Evolutionary conservation across 169 alveolate species (phyloP).

Genomic region (Plasmodium coatneyi): DNA sequence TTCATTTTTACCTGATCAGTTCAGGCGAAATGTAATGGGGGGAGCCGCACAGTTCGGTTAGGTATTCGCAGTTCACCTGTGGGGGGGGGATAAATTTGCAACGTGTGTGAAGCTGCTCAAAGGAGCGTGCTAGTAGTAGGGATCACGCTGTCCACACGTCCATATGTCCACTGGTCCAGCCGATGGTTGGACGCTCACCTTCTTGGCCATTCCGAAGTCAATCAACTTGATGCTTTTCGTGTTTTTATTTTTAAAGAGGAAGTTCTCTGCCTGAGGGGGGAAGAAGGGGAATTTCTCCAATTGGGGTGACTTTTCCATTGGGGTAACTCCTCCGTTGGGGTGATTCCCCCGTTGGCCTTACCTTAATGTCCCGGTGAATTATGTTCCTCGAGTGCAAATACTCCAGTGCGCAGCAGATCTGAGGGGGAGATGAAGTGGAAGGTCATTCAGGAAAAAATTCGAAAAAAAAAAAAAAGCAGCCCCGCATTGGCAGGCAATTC

Average conservation of each 20-base stretch:
- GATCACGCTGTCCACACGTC: not conserved
- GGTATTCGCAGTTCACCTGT: slow-evolving; percentile 69
- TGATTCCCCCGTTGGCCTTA: not conserved
- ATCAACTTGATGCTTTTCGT: slow-evolving; percentile 76
- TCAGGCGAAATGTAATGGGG: slow-evolving; percentile 86
- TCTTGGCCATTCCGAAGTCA: slow-evolving; percentile 84
- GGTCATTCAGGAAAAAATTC: too few relatives aligned
- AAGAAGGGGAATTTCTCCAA: not conserved
- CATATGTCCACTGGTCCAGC: not conserved
- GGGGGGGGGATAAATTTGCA: not conserved
- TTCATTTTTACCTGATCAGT: slow-evolving; percentile 74
- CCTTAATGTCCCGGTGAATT: slow-evolving; percentile 87
- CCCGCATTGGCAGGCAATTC: not conserved
- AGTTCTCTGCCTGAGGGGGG: slow-evolving; percentile 40
- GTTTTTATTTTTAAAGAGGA: slow-evolving; percentile 62
- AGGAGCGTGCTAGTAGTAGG: too few relatives aligned
- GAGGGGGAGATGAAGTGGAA: slow-evolving; percentile 63
- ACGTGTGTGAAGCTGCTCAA: not conserved
- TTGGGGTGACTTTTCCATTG: not conserved
- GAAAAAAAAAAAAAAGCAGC: not conserved
- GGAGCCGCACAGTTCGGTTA: slow-evolving; percentile 82
- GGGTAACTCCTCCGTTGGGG: not conserved
- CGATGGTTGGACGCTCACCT: slow-evolving; percentile 23
- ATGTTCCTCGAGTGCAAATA: slow-evolving; percentile 81
- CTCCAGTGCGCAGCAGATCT: slow-evolving; percentile 82